Base-by-base conservation (phyloP, 2,329 filamentous ascomycete genomes). In the Aureobasidium sp. region DNA sequence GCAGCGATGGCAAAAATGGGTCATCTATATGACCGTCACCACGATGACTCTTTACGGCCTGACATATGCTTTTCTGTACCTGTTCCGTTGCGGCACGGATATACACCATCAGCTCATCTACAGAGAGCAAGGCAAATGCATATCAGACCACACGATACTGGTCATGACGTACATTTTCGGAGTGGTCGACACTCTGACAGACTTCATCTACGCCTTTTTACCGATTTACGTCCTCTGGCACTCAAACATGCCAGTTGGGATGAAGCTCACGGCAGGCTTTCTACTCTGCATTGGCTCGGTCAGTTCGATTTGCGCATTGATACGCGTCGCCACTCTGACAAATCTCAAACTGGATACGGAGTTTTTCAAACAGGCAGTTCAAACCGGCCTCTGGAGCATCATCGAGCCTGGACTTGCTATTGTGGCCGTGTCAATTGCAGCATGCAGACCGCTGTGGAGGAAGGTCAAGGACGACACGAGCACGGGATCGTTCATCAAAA, bases 151-250 rank as follows among this genome's bases (percentile, higher is more conserved):
- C 4, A 51, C 55, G 1, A 38, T 62, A 7, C 53, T 61, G 19
- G 35, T 41, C 24, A 56, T 64, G 16, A 61, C 58, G 39, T 52
- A 60, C n/a, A 50, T 54, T 3, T 61, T 59, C 11, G 58, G 59
- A 19, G 61, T 62, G 35, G 56, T 71, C 27, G 70, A 70, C 41
- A 66, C 69, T 22, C 11, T 63, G 11, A 70, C 68, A 1, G 66
- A 71, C 56, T 61, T 62, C 55, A 53, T 62, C 42, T 61, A 70
- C 40, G 66, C 66, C 24, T 60, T 68, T 11, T 64, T 74, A 3
- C 72, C 72, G 1, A 64, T 68, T 3, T 62, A 68, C 34, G 55
- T 74, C 22, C 60, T 75, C 35, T 68, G 65, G 59, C 66, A 68
- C 19, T 62, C 71, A 5, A 66, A 71, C 40, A 70, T 75, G 62